Base-by-base conservation (phyloP, 495 filamentous ascomycete species). In the Aspergillus indologenus region DNA sequence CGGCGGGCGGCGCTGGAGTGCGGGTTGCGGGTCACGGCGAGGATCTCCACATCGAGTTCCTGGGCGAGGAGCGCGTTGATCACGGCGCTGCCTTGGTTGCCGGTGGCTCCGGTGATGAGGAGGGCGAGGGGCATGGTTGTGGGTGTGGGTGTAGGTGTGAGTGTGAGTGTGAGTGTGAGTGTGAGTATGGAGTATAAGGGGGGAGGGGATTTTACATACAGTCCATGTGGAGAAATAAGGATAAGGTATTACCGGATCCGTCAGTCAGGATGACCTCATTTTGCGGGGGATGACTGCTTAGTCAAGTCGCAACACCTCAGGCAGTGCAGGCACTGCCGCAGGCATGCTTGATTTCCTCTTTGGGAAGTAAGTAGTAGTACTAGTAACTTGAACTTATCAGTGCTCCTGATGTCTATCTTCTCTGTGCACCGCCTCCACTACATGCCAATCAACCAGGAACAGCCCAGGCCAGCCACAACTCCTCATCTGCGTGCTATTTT, bases 21-120 rank as follows among this genome's bases (percentile, higher is more conserved):
- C 7, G 81, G 56, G 57, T 88, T 78, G 47, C 89, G 85, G 0
- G 89, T 91, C 15, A 91, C 74, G 19, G 85, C 89, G 17, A 91
- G 80, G 63, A 92, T 85, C 52, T 84, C 79, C 68, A 86, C 76
- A 22, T 74, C 65, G n/a, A 71, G 56, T 5, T 72, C 70, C 23
- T 68, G 60, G 15, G 62, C 49, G 18, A 86, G 70, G 31, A 91
- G 81, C 52, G 77, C 80, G 4, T 80, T 68, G 63, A 92, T 75
- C 34, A 47, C 45, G 9, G 45, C 45, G 45, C 45, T 23, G 45
- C 45, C 45, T 22, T 47, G 45, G 7, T 47, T 47, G 45, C 45
- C 45, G 19, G 45, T 47, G 18, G 45, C 45, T 21, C 45, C 45
- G 1, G 45, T 47, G 45, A 47, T 47, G 45, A 47, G 45, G 5